phyloP scores from a whole-genome alignment of 2,329 filamentous ascomycete genomes.

The Sclerotinia borealis region DNA sequence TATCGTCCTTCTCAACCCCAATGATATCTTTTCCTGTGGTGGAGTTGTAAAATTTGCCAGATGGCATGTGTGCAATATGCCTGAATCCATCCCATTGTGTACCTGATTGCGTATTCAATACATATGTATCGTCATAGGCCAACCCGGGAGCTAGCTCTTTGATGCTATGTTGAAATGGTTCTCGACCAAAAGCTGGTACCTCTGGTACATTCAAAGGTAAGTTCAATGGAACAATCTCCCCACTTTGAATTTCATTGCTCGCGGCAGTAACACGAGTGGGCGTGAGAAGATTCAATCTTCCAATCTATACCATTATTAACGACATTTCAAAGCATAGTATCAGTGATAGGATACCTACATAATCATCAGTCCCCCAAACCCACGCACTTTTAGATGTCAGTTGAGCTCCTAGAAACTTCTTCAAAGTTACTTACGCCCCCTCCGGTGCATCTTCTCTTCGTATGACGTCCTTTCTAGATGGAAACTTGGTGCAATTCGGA shows the following conservation, averaged over 20 bases:
- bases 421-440: slow-evolving; percentile 25
- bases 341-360: slow-evolving; percentile 16
- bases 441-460: slow-evolving; percentile 28
- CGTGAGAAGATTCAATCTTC: slow-evolving; percentile 43
- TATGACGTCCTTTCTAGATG: slow-evolving; percentile 26
- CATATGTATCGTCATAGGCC: slow-evolving; percentile 56
- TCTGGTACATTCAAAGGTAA: slow-evolving; percentile 25
- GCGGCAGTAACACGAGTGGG: slow-evolving; percentile 38
- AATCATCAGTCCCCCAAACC: slow-evolving; percentile 31
- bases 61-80: slow-evolving; percentile 33
- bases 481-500: slow-evolving; percentile 30
- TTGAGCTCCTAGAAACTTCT: not conserved
- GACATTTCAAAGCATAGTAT: not conserved
- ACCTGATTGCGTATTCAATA: slow-evolving; percentile 52
- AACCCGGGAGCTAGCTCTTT: slow-evolving; percentile 20
- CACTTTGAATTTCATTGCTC: slow-evolving; percentile 21
- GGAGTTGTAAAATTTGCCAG: slow-evolving; percentile 28
- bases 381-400: slow-evolving; percentile 22
- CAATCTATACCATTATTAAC: slow-evolving; percentile 29
- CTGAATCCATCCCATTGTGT: slow-evolving; percentile 54
- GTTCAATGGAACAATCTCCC: slow-evolving; percentile 6
- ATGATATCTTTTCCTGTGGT: slow-evolving; percentile 27
- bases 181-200: slow-evolving; percentile 34
- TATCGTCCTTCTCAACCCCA: slow-evolving; percentile 21
- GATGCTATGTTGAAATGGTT: slow-evolving; percentile 32